Base-by-base conservation (phyloP, 352 stramenopile genomes). In the Pythium sp. region DNA sequence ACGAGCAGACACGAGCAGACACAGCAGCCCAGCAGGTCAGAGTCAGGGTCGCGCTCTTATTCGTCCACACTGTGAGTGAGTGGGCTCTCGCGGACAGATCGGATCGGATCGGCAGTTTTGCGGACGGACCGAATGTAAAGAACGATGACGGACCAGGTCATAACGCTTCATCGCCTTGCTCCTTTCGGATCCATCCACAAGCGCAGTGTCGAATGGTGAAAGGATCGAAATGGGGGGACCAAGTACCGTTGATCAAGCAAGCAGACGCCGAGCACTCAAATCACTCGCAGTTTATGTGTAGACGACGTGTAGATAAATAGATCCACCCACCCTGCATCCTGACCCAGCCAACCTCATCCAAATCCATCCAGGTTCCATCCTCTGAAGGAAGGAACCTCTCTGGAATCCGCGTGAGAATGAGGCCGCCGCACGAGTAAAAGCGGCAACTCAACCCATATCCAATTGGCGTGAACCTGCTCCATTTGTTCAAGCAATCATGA, bases 1-100 rank as follows among this genome's bases (percentile, higher is more conserved):
- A 59, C 32, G 47, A 59, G 47, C 47, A 34, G 61, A 18, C 61
- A 59, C 32, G 47, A 59, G 47, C 47, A 34, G 61, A 53, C 61
- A 26, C 61, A 28, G 15, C 20, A 36, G 5, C 14, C 22, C 43
- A 9, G 6, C 43, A 51, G 43, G 18, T 51, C 43, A 22, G 43
- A 15, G 14, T 49, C 15, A 5, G 30, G 30, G 30, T 32, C 30
- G 30, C 30, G 30, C 15, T 22, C 4, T n/a, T 0, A 8, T 24
- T 51, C 43, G 43, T 51, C 43, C 43, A 51, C 43, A 51, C 43
- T 51, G 18, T 14, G 41, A 47, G 41, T 22, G 41, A 8, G 5
- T 6, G 18, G 14, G 15, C 0, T n/a, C 15, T 15, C 41, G 41
- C 8, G 18, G 18, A 51, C 20, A 24, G 18, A 11, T 22, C 18